Base-by-base conservation (phyloP, 1,284 basidiomycete genomes). In the Xanthoconium separans region DNA sequence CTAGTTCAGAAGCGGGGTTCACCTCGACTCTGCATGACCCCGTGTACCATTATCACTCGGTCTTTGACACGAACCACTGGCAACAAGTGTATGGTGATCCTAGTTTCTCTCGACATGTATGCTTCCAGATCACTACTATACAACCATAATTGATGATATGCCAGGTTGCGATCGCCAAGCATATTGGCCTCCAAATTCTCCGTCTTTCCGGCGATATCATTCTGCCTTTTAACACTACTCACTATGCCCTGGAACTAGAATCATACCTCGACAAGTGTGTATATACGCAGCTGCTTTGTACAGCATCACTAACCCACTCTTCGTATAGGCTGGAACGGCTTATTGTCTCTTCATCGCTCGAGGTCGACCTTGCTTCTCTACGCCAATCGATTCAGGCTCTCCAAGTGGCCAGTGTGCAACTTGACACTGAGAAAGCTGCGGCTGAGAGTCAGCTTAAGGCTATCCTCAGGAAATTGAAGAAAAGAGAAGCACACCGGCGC, bases 41-140 rank as follows among this genome's bases (percentile, higher is more conserved):
- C 2, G 82, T 85, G 4, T 90, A 89, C 64, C 89, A 90, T 65
- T 90, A 89, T 64, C 84, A 87, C 68, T 87, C 85, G 10, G 78
- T 91, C 59, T 93, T 84, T 66, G 91, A 93, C 69, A 81, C 82
- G 8, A 78, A 84, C 62, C 72, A 77, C 46, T 93, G 87, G 87
- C 82, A 87, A 70, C 81, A 87, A 57, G 63, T 77, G 39, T 93
- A 83, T 59, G 87, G 82, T 46, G 91, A 93, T 65, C 85, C 87
- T 2, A 80, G 78, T 4, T 93, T 90, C 73, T 70, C 79, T 58
- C 78, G 82, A 37, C 88, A 91, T 68, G 82, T 83, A 58, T 47
- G 75, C 70, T 18, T 22, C 20, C 7, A 2, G 39, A 36, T 50
- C 36, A n/a, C 11, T 27, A 4, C 30, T 22, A 47, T 33, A 40